Evolutionary conservation across 73 alveolate genomes (phyloP), one percentile per base, ranked within the genome.

Genomic region (Paramecium octaurelia): DNA sequence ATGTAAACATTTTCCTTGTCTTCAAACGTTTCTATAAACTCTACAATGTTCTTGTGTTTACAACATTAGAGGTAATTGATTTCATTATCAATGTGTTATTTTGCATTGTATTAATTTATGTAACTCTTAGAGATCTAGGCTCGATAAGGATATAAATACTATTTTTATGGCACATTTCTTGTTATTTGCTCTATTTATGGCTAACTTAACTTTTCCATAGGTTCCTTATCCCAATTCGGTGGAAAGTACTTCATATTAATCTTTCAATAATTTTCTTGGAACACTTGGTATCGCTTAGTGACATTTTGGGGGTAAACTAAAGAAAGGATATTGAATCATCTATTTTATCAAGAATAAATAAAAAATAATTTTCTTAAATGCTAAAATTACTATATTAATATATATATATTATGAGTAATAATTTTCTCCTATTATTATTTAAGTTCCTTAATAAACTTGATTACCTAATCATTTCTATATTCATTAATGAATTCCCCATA

Each of bases 11-110:
- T 44, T 9, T 80, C 75, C 6, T 29, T 44, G 16, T 48, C 75
- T 21, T 80, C 75, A 48, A 44, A 80, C 6, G 14, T 23, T 80
- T 80, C 91, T 23, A 42, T 9, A 42, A 11, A 80, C 23, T 80
- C 73, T 46, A 80, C 91, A 20, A 80, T 80, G 70, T 48, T 42
- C 43, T 80, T 27, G 38, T 80, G 70, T 23, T 80, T 40, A 20
- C 35, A 40, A 35, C 57, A 20, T 18, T 35, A 14, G 3, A 73
- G 34, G 40, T 29, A 73, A 36, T 34, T 36, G 16, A 73, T 73
- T 64, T 73, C 87, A 73, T 73, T 73, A 23, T 73, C 59, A 35
- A 73, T 40, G 10, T 73, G 87, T 73, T 73, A 29, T 36, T 73
- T 23, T 20, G 87, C 87, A 73, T 73, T 31, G 18, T 73, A 73